Percentiles rank a stretch among this genome's conserved stretches.
These are phyloP conservation scores for Fusarium annulatum DNA, from an alignment of 2,329 filamentous ascomycete species.

Conservation along the genomic window DNA sequence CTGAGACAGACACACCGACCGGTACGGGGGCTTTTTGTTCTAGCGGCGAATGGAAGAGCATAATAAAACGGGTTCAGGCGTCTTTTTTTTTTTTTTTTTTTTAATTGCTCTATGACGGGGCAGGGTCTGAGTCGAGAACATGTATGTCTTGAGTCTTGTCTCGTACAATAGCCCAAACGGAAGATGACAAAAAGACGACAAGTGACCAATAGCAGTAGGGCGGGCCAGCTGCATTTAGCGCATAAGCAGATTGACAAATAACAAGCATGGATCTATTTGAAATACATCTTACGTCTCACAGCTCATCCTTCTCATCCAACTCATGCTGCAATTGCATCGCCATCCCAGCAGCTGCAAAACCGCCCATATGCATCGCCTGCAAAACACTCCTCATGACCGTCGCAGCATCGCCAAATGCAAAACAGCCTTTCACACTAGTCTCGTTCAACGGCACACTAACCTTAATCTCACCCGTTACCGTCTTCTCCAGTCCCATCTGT, in stretches of 20 bases:
- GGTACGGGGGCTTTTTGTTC: conserved; percentile 19
- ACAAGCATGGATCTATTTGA: not conserved
- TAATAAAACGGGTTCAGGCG: not conserved
- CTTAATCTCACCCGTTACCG: conserved; percentile 57
- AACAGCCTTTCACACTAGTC: conserved; percentile 63
- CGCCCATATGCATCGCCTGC: conserved; percentile 46
- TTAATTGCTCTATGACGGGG: not conserved
- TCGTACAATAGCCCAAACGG: not conserved
- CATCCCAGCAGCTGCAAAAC: conserved; percentile 44
- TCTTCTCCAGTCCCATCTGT: conserved; percentile 58
- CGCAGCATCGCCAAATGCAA: conserved; percentile 64
- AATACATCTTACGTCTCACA: conserved; percentile 16
- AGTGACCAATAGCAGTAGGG: not conserved
- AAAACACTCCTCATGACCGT: conserved; percentile 46
- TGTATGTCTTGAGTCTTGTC: not conserved
- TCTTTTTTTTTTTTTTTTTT: not conserved
- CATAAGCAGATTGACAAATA: not conserved
- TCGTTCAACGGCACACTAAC: conserved; percentile 57
- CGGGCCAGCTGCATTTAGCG: not conserved
- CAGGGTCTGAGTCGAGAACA: not conserved
- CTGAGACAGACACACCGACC: conserved; percentile 29
- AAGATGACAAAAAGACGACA: not conserved
- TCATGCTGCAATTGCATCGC: conserved; percentile 44
- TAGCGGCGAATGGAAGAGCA: conserved; percentile 1
- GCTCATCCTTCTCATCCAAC: conserved; percentile 44